Evolutionary conservation across 345 rosid genomes (phyloP).

Genomic region (Rhodomyrtus tomentosa): DNA sequence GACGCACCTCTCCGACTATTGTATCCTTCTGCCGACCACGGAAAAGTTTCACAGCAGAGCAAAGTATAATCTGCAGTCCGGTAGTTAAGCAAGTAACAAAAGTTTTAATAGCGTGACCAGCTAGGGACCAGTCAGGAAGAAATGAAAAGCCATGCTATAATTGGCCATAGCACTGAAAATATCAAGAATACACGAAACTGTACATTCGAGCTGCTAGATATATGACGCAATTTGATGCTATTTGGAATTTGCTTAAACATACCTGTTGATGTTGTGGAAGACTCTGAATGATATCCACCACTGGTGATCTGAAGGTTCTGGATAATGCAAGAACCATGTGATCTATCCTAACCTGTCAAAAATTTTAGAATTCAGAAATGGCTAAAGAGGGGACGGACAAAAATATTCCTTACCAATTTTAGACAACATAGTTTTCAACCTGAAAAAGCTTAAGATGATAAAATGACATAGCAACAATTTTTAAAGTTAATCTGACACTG

Average conservation of each 20-base stretch:
- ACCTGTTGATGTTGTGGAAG: constrained; percentile 99
- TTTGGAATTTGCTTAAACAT: background rate
- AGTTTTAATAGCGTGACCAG: background rate
- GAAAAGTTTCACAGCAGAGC: constrained; percentile 69
- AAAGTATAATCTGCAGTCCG: constrained; percentile 53
- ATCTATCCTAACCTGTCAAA: constrained; percentile 55
- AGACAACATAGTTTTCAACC: background rate
- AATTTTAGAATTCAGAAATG: background rate
- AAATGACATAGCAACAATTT: background rate
- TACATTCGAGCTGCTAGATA: background rate
- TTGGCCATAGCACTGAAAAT: background rate
- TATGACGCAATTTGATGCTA: background rate
- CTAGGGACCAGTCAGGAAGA: background rate
- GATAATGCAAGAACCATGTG: constrained; percentile 83
- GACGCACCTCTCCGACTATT: constrained; percentile 54
- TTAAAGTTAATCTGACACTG: background rate
- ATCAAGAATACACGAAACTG: background rate
- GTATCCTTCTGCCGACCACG: constrained; percentile 82
- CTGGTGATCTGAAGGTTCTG: constrained; percentile 67
- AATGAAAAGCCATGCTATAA: background rate
- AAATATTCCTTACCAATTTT: background rate
- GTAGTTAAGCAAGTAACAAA: background rate
- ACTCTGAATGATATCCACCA: constrained; percentile 74
- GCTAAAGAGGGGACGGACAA: background rate
- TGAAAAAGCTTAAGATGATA: background rate